These are phyloP conservation scores for Hyaloperonospora arabidopsidis DNA, from an alignment of 352 stramenopile species.

Conservation along the genomic window DNA sequence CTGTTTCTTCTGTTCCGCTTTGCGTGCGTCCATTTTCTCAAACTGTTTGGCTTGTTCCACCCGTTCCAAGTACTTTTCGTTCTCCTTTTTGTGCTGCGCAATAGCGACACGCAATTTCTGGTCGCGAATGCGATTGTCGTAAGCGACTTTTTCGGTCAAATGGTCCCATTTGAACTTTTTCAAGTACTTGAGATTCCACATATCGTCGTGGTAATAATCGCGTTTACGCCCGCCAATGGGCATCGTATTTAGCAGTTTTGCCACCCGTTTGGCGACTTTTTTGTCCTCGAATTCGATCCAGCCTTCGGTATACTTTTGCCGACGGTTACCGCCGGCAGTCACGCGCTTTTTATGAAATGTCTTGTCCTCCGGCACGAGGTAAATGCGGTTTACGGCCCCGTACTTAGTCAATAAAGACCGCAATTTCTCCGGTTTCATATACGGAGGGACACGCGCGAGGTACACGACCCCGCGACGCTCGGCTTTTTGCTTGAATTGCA, in stretches of 20 bases:
- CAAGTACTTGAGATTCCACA: slow-evolving; percentile 99
- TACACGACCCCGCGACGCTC: slow-evolving; percentile 75
- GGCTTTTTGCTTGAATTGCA: slow-evolving; percentile 45
- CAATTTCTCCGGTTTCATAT: slow-evolving; percentile 96
- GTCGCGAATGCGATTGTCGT: slow-evolving; percentile 81
- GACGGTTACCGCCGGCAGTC: slow-evolving; percentile 84
- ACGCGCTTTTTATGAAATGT: slow-evolving; percentile 85
- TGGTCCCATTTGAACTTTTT: slow-evolving; percentile 98
- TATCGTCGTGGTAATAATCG: slow-evolving; percentile 95
- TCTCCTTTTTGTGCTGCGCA: slow-evolving; percentile 80
- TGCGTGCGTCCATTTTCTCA: slow-evolving; percentile 79
- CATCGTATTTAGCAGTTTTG: slow-evolving; percentile 90
- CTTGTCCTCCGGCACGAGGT: slow-evolving; percentile 95
- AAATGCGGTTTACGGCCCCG: slow-evolving; percentile 91
- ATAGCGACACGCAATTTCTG: slow-evolving; percentile 85
- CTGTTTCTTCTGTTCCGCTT: slow-evolving; percentile 36
- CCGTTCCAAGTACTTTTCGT: slow-evolving; percentile 80
- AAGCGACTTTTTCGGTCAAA: slow-evolving; percentile 96
- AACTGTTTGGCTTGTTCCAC: slow-evolving; percentile 84
- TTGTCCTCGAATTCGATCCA: slow-evolving; percentile 99
- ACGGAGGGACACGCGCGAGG: slow-evolving; percentile 92
- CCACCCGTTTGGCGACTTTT: slow-evolving; percentile 91
- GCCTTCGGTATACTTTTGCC: slow-evolving; percentile 90
- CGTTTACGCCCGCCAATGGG: slow-evolving; percentile 90
- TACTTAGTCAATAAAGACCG: slow-evolving; percentile 89